These are phyloP conservation scores for Neonectria magnoliae DNA, from an alignment of 2,329 filamentous ascomycete genomes.

Conservation along the genomic window DNA sequence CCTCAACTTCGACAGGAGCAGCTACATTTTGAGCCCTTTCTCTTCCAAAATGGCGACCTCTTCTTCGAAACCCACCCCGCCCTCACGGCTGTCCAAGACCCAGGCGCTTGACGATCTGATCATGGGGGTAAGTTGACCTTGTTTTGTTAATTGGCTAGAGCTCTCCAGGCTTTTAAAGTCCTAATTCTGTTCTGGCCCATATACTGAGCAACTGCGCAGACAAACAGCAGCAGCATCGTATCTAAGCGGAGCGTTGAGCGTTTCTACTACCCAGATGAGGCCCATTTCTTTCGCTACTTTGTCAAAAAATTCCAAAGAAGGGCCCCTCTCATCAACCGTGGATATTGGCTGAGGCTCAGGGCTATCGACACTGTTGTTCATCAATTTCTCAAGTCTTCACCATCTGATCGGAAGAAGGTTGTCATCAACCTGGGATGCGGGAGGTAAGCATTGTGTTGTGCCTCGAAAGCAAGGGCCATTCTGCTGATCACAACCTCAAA, in stretches of 20 bases:
- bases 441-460: slow-evolving; percentile 70
- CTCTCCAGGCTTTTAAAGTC: background rate
- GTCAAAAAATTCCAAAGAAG: slow-evolving; percentile 84
- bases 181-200: background rate
- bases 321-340: slow-evolving; percentile 89
- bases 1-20: background rate
- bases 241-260: slow-evolving; percentile 94
- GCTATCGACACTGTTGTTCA: slow-evolving; percentile 80
- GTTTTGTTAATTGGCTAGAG: background rate
- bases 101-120: slow-evolving; percentile 60
- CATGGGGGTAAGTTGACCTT: slow-evolving; percentile 60
- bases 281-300: slow-evolving; percentile 89
- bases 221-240: slow-evolving; percentile 90
- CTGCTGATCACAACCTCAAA: background rate
- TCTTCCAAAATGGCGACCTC: slow-evolving; percentile 29
- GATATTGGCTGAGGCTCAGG: slow-evolving; percentile 87
- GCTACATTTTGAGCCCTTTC: background rate
- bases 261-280: slow-evolving; percentile 79
- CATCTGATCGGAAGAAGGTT: slow-evolving; percentile 69
- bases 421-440: slow-evolving; percentile 90
- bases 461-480: background rate
- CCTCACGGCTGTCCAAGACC: slow-evolving; percentile 36
- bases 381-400: slow-evolving; percentile 70
- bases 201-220: slow-evolving; percentile 57
- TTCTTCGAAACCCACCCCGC: slow-evolving; percentile 9